Percentiles rank a stretch among this genome's conserved stretches.
phyloP scores from a whole-genome alignment of 768 basidiomycete species.

The Dentipellis fragilis region DNA sequence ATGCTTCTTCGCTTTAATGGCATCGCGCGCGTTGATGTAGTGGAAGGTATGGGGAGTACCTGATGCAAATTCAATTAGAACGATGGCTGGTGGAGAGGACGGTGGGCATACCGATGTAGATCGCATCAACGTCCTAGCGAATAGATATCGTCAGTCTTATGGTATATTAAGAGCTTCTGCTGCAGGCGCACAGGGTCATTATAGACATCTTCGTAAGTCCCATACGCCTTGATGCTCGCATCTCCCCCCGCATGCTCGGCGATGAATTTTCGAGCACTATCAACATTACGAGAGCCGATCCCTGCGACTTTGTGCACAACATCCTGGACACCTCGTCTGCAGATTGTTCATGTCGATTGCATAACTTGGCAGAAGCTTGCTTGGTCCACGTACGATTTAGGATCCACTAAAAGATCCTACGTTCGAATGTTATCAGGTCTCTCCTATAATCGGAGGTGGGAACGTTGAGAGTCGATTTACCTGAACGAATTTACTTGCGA shows the following conservation, averaged over 20 bases:
- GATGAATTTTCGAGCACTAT: conserved; percentile 66
- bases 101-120: conserved; percentile 55
- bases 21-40: conserved; percentile 66
- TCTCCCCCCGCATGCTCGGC: conserved; percentile 38
- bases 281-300: conserved; percentile 65
- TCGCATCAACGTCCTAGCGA: conserved; percentile 52
- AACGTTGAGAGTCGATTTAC: conserved; percentile 25
- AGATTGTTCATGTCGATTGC: background rate
- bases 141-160: background rate
- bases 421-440: background rate
- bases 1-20: conserved; percentile 72
- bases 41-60: conserved; percentile 84
- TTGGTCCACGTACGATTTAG: conserved; percentile 40
- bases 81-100: background rate
- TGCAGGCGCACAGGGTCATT: conserved; percentile 1
- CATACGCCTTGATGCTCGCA: conserved; percentile 53
- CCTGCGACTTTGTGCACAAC: conserved; percentile 60
- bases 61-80: conserved; percentile 14
- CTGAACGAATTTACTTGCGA: conserved; percentile 58
- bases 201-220: conserved; percentile 48
- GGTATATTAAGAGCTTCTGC: background rate
- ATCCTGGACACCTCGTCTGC: conserved; percentile 59
- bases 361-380: background rate
- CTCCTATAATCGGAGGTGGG: background rate
- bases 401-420: conserved; percentile 70